Evolutionary conservation across 768 basidiomycete species (phyloP).

Genomic region (Termitomyces titanicus): DNA sequence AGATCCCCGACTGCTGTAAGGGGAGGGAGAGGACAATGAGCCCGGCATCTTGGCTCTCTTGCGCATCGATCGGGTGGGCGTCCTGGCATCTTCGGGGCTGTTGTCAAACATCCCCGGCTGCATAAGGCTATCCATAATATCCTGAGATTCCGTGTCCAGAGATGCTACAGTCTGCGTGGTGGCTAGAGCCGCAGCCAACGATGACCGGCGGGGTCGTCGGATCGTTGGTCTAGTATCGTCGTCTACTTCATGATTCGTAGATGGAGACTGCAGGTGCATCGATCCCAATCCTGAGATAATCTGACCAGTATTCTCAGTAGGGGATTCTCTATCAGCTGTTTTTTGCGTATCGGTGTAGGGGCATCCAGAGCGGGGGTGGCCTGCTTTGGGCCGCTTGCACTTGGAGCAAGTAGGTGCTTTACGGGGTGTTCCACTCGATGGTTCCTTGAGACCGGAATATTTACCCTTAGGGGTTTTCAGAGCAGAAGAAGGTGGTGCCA

Average conservation of each 20-base stretch:
- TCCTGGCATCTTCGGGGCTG: conserved; percentile 9
- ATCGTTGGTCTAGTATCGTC: conserved; percentile 29
- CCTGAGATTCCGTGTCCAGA: conserved; percentile 42
- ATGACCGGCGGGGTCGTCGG: conserved; percentile 29
- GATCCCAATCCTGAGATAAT: conserved; percentile 40
- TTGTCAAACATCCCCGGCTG: conserved; percentile 40
- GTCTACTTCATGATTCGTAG: conserved; percentile 21
- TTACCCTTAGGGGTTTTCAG: conserved; percentile 15
- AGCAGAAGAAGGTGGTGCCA: conserved; percentile 20
- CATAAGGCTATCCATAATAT: conserved; percentile 42
- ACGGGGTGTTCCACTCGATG: conserved; percentile 35
- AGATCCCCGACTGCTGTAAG: conserved; percentile 33
- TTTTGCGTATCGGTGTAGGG: conserved; percentile 36
- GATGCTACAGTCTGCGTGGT: conserved; percentile 46
- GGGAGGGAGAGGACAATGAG: conserved; percentile 47
- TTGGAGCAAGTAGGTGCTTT: conserved; percentile 52
- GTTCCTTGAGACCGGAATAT: neutral
- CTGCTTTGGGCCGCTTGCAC: conserved; percentile 50
- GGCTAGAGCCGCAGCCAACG: conserved; percentile 22
- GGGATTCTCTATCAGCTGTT: conserved; percentile 5
- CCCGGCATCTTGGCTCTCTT: conserved; percentile 47
- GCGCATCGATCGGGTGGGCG: conserved; percentile 18
- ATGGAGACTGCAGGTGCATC: conserved; percentile 33
- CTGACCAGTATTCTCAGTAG: conserved; percentile 14
- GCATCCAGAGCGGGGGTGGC: conserved; percentile 64